Conservation (phyloP, 1,284 basidiomycete species). For the Malassezia equina region DNA sequence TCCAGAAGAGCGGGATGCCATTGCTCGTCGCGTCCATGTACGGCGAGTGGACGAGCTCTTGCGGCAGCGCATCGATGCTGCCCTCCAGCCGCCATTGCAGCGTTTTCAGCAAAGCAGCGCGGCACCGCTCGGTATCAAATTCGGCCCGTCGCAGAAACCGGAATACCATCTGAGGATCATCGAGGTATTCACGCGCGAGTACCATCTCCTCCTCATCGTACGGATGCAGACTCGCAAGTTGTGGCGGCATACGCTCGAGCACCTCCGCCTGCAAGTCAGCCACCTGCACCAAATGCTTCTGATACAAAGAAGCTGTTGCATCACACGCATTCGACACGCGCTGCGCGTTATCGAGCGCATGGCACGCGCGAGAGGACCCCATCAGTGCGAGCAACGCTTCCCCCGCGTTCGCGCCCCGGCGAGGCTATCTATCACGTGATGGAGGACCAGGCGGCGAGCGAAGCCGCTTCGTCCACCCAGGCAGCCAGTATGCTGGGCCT, state of each 20-base stretch:
- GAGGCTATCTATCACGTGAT: not conserved
- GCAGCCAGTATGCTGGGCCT: not conserved
- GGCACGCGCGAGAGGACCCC: not conserved
- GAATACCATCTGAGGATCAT: slow-evolving; percentile 9
- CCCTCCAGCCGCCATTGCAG: slow-evolving; percentile 14
- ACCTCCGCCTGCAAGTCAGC: slow-evolving; percentile 2
- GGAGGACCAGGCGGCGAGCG: not conserved
- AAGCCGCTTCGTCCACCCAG: not conserved
- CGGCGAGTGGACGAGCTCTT: slow-evolving; percentile 12
- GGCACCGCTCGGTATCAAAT: not conserved
- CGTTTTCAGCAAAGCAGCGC: slow-evolving; percentile 3
- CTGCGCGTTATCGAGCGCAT: not conserved
- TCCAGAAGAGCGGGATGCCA: slow-evolving; percentile 38
- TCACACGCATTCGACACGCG: not conserved
- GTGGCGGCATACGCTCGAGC: not conserved
- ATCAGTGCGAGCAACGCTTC: too few relatives aligned
- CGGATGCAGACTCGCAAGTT: not conserved
- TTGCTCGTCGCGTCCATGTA: slow-evolving; percentile 14
- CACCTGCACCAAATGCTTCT: not conserved
- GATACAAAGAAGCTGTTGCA: not conserved
- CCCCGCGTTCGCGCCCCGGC: too few relatives aligned
- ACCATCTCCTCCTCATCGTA: slow-evolving; percentile 5
- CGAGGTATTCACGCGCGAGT: slow-evolving; percentile 4
- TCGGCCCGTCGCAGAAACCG: slow-evolving; percentile 10
- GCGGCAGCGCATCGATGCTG: slow-evolving; percentile 8